phyloP scores from a whole-genome alignment of 2,329 filamentous ascomycete genomes.

The Nemania abortiva region DNA sequence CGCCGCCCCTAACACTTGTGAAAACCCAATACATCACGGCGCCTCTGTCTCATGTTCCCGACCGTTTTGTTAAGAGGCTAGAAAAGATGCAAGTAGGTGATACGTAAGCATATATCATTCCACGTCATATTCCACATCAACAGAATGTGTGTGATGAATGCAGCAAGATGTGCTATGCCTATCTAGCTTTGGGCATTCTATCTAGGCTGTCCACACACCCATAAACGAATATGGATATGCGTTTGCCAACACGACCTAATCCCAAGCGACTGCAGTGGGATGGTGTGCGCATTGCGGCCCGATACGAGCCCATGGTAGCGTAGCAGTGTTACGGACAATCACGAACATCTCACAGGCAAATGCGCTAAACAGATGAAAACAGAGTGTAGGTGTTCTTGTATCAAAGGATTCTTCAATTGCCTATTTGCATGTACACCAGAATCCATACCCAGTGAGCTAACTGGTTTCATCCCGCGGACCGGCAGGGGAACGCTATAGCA shows the following conservation, averaged over 20 bases:
- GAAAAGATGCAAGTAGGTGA: background rate
- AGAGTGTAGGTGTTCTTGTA: constrained; percentile 3
- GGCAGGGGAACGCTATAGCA: constrained; percentile 25
- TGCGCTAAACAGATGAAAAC: background rate
- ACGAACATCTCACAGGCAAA: background rate
- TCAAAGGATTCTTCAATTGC: constrained; percentile 27
- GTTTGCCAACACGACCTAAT: background rate
- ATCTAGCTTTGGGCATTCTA: background rate
- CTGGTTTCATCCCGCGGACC: constrained; percentile 16
- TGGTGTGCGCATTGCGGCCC: background rate
- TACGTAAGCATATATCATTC: background rate
- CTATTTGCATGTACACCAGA: constrained; percentile 34
- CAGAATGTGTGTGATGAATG: background rate
- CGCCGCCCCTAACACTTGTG: background rate
- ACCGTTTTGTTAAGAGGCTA: background rate
- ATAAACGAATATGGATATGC: background rate
- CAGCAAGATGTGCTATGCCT: background rate
- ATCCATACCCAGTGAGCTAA: constrained; percentile 26
- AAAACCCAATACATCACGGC: background rate
- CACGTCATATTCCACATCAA: background rate
- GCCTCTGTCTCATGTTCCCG: background rate
- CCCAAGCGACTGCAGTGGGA: background rate
- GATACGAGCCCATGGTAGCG: background rate
- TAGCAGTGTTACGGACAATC: background rate
- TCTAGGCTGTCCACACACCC: background rate